Conservation (phyloP, 1,284 basidiomycete species). For the Ganoderma resinaceum region DNA sequence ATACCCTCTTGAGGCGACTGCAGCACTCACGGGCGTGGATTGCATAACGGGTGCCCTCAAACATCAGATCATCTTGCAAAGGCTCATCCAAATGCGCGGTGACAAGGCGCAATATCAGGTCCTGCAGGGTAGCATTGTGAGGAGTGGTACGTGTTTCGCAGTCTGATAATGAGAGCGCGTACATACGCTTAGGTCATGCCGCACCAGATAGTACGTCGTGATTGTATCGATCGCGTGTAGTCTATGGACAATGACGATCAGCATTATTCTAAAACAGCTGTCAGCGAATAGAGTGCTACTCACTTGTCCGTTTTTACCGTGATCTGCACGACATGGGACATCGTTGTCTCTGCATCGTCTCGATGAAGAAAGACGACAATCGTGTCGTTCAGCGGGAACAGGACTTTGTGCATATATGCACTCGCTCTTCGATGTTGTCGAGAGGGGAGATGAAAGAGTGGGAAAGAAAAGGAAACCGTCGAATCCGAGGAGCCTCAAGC, state of each 20-base stretch:
- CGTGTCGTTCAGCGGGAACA: conserved; percentile 35
- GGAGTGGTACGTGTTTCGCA: not conserved
- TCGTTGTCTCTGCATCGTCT: conserved; percentile 6
- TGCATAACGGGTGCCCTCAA: conserved; percentile 31
- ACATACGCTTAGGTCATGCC: conserved; percentile 35
- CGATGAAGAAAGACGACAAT: conserved; percentile 29
- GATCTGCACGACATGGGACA: conserved; percentile 29
- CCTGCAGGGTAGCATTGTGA: conserved; percentile 17
- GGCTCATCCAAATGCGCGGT: conserved; percentile 28
- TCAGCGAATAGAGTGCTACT: not conserved
- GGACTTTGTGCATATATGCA: conserved; percentile 13
- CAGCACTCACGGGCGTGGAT: conserved; percentile 32
- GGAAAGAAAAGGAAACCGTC: not conserved
- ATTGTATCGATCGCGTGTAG: conserved; percentile 26
- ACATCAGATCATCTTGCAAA: conserved; percentile 24
- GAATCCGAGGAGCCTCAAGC: too few relatives aligned
- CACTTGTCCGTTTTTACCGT: conserved; percentile 32
- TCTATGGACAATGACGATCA: conserved; percentile 13
- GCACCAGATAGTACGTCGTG: conserved; percentile 32
- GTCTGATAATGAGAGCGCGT: not conserved
- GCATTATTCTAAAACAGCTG: not conserved
- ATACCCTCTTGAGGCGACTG: not conserved
- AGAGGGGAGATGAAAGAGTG: not conserved
- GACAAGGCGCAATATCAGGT: conserved; percentile 31
- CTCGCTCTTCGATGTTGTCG: too few relatives aligned